These are phyloP conservation scores for Penicillium crystallinum DNA, from an alignment of 495 filamentous ascomycete species.

Conservation along the genomic window DNA sequence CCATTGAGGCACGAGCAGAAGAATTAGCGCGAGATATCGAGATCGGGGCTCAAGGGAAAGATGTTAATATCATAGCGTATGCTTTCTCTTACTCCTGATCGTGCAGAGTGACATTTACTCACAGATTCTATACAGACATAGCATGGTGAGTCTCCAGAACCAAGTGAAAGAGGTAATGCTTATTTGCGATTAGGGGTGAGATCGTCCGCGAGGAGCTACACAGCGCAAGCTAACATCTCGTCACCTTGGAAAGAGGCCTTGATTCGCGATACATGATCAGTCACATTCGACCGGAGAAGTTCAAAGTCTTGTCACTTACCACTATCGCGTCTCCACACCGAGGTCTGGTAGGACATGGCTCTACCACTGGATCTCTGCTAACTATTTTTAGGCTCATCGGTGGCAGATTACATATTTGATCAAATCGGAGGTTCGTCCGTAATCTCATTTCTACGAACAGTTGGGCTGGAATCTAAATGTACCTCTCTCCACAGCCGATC, in stretches of 20 bases:
- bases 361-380: background rate
- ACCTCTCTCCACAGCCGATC: slow-evolving; percentile 29
- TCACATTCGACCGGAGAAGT: slow-evolving; percentile 60
- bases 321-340: slow-evolving; percentile 87
- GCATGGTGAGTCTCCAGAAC: slow-evolving; percentile 52
- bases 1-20: slow-evolving; percentile 71
- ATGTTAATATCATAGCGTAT: slow-evolving; percentile 86
- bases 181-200: slow-evolving; percentile 41
- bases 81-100: slow-evolving; percentile 23
- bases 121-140: slow-evolving; percentile 48
- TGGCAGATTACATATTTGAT: slow-evolving; percentile 79
- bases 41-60: slow-evolving; percentile 59
- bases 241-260: slow-evolving; percentile 56
- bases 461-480: background rate
- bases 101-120: background rate
- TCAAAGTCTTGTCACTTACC: slow-evolving; percentile 73
- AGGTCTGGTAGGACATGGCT: slow-evolving; percentile 36
- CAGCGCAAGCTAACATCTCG: slow-evolving; percentile 15
- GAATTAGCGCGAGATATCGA: slow-evolving; percentile 62
- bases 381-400: slow-evolving; percentile 54
- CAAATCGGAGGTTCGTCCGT: slow-evolving; percentile 53
- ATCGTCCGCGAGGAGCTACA: background rate
- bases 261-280: slow-evolving; percentile 94
- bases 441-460: no score
- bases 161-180: background rate